phyloP scores from a whole-genome alignment of 139 green algal species.

The Trebouxia sp. region DNA sequence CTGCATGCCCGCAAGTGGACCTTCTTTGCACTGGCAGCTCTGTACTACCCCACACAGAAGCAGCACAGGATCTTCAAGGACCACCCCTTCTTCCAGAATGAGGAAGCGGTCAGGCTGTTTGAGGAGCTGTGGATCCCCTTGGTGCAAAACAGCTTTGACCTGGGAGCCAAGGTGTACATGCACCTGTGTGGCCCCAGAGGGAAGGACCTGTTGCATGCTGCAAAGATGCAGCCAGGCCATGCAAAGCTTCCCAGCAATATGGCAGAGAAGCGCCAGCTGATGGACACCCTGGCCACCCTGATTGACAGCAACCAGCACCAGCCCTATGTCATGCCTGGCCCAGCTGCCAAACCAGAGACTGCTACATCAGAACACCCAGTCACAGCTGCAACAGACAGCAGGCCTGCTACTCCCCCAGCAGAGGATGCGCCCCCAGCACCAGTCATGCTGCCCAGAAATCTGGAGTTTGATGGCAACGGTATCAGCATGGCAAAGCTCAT shows the following conservation, averaged over 20 bases:
- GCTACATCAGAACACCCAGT: not conserved
- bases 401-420: not conserved
- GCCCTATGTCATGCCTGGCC: not conserved
- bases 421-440: not conserved
- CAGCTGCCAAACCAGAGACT: not conserved
- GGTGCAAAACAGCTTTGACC: not conserved
- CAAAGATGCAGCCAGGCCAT: not conserved
- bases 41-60: constrained; percentile 12
- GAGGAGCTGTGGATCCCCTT: not conserved
- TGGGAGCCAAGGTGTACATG: not conserved
- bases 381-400: not conserved
- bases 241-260: not conserved
- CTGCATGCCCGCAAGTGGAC: not conserved
- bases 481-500: not conserved
- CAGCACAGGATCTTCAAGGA: not conserved
- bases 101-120: constrained; percentile 4
- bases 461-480: not conserved
- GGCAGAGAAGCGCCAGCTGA: not conserved
- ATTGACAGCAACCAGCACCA: constrained; percentile 1
- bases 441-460: not conserved
- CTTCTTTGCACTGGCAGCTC: constrained; percentile 12
- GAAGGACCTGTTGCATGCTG: not conserved
- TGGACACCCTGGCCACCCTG: not conserved
- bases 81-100: constrained; percentile 7
- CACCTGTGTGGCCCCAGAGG: not conserved